These are phyloP conservation scores for Phaeosphaeriaceae sp. DNA, from an alignment of 2,329 filamentous ascomycete species.

Conservation along the genomic window DNA sequence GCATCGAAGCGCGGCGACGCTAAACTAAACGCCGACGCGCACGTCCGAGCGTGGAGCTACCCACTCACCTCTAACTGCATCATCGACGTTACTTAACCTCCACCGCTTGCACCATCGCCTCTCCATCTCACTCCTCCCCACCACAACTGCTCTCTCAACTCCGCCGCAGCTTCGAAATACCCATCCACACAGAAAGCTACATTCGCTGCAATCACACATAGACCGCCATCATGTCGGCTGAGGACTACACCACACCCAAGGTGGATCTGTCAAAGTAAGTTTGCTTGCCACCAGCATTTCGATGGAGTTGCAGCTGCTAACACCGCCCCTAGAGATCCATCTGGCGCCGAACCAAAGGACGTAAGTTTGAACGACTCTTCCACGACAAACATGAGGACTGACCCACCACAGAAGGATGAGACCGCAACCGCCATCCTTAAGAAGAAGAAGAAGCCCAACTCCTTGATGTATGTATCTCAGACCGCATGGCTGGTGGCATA, in stretches of 20 bases:
- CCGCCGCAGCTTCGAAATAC: slow-evolving; percentile 22
- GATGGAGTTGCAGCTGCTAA: slow-evolving; percentile 49
- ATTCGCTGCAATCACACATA: slow-evolving; percentile 25
- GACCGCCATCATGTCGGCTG: slow-evolving; percentile 55
- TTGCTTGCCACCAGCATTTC: slow-evolving; percentile 13
- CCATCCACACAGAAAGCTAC: slow-evolving; percentile 12
- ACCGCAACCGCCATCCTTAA: slow-evolving; percentile 96
- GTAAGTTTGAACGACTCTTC: slow-evolving; percentile 56
- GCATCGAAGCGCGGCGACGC: too few species aligned
- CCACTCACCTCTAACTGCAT: slow-evolving; percentile 44
- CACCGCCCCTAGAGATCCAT: slow-evolving; percentile 72
- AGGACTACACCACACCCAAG: slow-evolving; percentile 58
- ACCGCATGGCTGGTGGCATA: background rate
- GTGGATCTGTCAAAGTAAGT: slow-evolving; percentile 57
- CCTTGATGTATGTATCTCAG: slow-evolving; percentile 77
- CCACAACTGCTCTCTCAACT: slow-evolving; percentile 22
- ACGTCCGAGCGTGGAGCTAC: slow-evolving; percentile 25
- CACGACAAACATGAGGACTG: slow-evolving; percentile 31
- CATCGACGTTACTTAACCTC: slow-evolving; percentile 39
- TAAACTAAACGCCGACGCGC: too few species aligned
- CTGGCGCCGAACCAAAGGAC: slow-evolving; percentile 84
- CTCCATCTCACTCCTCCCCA: slow-evolving; percentile 39
- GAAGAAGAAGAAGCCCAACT: slow-evolving; percentile 99
- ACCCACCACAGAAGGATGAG: slow-evolving; percentile 75
- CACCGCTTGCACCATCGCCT: too few species aligned